phyloP scores from a whole-genome alignment of 257 asterid species.

The Solanum sitiens region DNA sequence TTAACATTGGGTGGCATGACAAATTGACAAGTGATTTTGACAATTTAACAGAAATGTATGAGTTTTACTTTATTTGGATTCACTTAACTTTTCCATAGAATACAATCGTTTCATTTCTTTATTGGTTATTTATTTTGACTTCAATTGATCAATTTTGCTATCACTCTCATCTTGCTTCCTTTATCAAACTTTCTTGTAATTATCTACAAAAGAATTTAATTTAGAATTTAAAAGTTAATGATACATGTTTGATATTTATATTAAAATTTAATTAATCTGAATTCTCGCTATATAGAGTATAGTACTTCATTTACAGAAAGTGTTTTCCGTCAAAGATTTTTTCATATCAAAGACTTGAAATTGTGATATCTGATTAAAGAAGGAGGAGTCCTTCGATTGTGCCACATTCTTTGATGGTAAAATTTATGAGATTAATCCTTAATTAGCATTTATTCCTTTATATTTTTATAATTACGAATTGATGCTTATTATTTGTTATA shows the following conservation, averaged over 20 bases:
- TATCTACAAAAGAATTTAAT: not conserved
- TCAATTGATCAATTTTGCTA: not conserved
- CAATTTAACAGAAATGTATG: not conserved
- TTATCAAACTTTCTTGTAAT: not conserved
- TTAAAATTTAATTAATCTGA: not conserved
- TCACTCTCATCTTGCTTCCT: not conserved
- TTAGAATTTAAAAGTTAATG: not conserved
- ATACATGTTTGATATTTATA: not conserved
- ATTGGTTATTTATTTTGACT: not conserved
- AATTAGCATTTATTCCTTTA: not conserved
- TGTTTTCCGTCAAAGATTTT: not conserved
- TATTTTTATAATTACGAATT: not conserved
- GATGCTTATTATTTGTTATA: not conserved
- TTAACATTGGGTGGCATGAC: not conserved
- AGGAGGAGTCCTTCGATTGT: not conserved
- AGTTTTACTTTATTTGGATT: not conserved
- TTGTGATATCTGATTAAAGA: not conserved
- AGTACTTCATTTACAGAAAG: fast-evolving
- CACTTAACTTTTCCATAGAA: not conserved
- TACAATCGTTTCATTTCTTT: not conserved
- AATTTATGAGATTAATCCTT: not conserved
- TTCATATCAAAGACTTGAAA: not conserved
- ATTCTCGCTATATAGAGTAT: not conserved
- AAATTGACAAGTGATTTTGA: not conserved
- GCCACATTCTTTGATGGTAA: not conserved